These are phyloP conservation scores for Scenedesmus sp. DNA, from an alignment of 163 green algal species.

Conservation along the genomic window DNA sequence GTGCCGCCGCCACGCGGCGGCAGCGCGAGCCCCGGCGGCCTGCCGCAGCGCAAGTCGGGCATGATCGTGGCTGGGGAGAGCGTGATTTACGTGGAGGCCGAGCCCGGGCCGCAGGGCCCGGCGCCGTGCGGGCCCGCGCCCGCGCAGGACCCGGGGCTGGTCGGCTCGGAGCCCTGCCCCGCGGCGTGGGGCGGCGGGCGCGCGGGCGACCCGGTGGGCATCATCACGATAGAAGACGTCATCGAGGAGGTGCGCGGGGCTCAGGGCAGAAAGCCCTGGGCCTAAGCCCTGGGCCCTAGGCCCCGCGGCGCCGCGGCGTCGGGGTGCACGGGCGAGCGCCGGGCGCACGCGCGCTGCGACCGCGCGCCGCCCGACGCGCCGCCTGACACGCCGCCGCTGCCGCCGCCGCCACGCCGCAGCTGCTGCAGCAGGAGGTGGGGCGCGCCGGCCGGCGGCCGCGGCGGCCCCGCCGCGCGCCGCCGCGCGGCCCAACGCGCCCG, in stretches of 20 bases:
- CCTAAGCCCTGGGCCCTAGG: too few relatives aligned
- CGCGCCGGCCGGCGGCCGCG: too few relatives aligned
- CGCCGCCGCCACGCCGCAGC: neutral
- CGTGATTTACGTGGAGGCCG: constrained; percentile 32
- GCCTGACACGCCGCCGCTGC: neutral
- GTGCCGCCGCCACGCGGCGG: neutral
- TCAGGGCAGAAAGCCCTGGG: too few relatives aligned
- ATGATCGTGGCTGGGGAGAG: constrained; percentile 14
- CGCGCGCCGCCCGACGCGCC: neutral
- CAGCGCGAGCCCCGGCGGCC: neutral
- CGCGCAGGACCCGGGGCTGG: too few relatives aligned
- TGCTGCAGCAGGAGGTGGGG: neutral
- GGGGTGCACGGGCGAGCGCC: too few relatives aligned
- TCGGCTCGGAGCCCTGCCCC: too few relatives aligned
- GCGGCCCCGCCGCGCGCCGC: too few relatives aligned
- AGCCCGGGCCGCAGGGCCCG: too few relatives aligned
- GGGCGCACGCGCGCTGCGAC: too few relatives aligned
- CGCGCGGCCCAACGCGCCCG: too few relatives aligned
- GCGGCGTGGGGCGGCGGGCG: neutral
- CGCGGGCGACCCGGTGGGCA: constrained; percentile 67
- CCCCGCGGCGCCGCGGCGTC: too few relatives aligned
- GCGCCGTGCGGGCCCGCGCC: too few relatives aligned
- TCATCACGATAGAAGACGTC: constrained; percentile 92
- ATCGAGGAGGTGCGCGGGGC: constrained; percentile 73
- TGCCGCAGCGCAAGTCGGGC: constrained; percentile 4